A percentile compares a stretch with the other conserved stretches of the same genome.
phyloP scores from a whole-genome alignment of 2,329 filamentous ascomycete genomes.

The Penicillium occitanis region DNA sequence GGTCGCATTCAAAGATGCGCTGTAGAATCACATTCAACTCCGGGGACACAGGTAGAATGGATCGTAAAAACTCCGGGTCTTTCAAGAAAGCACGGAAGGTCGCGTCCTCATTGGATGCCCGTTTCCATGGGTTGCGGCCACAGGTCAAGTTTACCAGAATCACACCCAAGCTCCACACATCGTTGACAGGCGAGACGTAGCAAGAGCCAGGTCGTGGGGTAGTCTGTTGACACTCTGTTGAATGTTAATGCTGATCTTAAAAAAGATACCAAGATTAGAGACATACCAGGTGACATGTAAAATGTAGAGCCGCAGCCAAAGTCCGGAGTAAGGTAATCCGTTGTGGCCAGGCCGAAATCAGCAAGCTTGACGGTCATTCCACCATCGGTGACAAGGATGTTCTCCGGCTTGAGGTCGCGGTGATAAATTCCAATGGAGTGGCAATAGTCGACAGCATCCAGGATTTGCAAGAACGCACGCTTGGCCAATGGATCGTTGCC shows the following conservation, averaged over 20 bases:
- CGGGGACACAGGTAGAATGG: constrained; percentile 85
- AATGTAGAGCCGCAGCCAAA: constrained; percentile 98
- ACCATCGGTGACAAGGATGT: constrained; percentile 86
- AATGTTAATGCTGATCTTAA: not conserved
- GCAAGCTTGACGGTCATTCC: constrained; percentile 92
- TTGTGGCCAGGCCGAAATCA: constrained; percentile 93
- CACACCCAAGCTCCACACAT: constrained; percentile 97
- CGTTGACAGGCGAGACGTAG: constrained; percentile 91
- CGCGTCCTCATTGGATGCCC: constrained; percentile 87
- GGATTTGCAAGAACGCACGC: constrained; percentile 86
- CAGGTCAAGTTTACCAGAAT: constrained; percentile 97
- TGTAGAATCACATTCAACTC: constrained; percentile 86
- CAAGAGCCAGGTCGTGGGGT: constrained; percentile 67
- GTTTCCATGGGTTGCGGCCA: constrained; percentile 98
- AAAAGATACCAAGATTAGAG: constrained; percentile 14
- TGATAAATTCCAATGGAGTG: constrained; percentile 94
- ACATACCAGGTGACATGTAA: constrained; percentile 98
- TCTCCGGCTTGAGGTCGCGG: constrained; percentile 96
- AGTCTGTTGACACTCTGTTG: constrained; percentile 81
- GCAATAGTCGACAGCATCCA: constrained; percentile 96
- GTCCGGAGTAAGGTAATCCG: constrained; percentile 79
- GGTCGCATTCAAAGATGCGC: constrained; percentile 83
- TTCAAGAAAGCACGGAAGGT: constrained; percentile 89
- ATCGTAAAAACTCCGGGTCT: constrained; percentile 82
- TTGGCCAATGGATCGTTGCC: constrained; percentile 87